Evolutionary conservation across 2,329 filamentous ascomycete species (phyloP), one percentile per base, ranked within the genome.

Genomic region (Cryphonectria naterciae): DNA sequence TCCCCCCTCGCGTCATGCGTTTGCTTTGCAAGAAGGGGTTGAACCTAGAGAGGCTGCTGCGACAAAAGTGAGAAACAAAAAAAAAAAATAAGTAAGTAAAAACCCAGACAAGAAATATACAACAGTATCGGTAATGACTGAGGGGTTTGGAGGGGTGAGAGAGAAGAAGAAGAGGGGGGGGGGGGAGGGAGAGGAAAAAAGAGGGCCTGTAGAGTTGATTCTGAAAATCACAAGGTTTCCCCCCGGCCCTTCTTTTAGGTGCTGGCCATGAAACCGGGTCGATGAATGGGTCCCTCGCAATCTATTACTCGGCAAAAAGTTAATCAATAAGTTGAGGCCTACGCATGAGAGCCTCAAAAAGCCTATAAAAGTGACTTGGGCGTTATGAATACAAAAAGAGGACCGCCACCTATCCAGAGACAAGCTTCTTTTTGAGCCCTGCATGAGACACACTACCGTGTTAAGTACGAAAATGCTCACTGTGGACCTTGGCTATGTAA

Each of bases 391-490:
- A 19, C 25, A 32, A 32, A 15, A 28, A 35, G 25, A 28, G 19
- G 25, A 58, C 28, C 25, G 52, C 13, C 52, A 56, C 52, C n/a
- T 56, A 25, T 8, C 28, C 54, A 58, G 54, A 58, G 25, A 58
- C 54, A 58, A 1, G 25, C 54, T 58, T 32, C 54, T 32, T 58
- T 58, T 58, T 58, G 17, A 58, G 54, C 15, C 28, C 25, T 58
- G 54, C 28, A 58, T 58, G 54, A 58, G 54, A 58, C 25, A 58
- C 54, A 58, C 54, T 58, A 58, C 54, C 25, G 54, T 58, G 54
- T 58, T 11, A 28, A 17, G 54, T 58, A 32, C 13, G 13, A 19
- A 52, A 58, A 32, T 54, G 25, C 54, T 32, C 54, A 58, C 54
- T 58, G 54, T 58, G 54, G 54, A 28, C 15, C 54, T 58, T 58